A percentile compares a stretch with the other conserved stretches of the same genome.
Evolutionary conservation across 768 basidiomycete genomes (phyloP).

Genomic region (Panaeolus papilionaceus): DNA sequence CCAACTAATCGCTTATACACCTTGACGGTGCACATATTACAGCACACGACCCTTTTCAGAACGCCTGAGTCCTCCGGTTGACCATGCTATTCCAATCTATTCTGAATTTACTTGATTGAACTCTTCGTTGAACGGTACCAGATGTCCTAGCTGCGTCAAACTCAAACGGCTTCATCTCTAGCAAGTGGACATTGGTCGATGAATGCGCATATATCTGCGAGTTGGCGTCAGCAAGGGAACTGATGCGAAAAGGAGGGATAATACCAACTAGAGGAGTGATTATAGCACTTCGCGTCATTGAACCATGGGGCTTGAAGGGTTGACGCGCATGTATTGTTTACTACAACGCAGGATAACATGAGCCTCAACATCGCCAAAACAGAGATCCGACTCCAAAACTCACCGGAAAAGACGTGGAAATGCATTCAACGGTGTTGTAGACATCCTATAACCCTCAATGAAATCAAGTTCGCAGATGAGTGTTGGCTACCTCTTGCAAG

Average conservation of each 20-base stretch:
- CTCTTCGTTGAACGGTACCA: too few species aligned
- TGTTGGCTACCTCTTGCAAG: conserved; percentile 21
- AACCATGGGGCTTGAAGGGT: conserved; percentile 65
- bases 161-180: too few species aligned
- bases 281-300: conserved; percentile 72
- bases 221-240: not conserved
- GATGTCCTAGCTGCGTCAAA: too few species aligned
- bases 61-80: too few species aligned
- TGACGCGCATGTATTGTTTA: conserved; percentile 67
- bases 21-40: too few species aligned
- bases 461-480: conserved; percentile 50
- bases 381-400: conserved; percentile 36
- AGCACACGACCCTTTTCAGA: too few species aligned
- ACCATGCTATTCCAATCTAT: too few species aligned
- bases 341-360: conserved; percentile 26
- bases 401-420: conserved; percentile 67
- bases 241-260: not conserved
- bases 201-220: conserved; percentile 37
- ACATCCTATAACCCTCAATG: conserved; percentile 57
- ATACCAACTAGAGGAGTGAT: conserved; percentile 52
- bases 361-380: not conserved
- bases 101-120: too few species aligned
- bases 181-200: too few species aligned
- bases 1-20: too few species aligned
- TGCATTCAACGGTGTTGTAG: conserved; percentile 57